Evolutionary conservation across 345 rosid species (phyloP), one percentile per base, ranked within the genome.

Genomic region (Pistacia atlantica): DNA sequence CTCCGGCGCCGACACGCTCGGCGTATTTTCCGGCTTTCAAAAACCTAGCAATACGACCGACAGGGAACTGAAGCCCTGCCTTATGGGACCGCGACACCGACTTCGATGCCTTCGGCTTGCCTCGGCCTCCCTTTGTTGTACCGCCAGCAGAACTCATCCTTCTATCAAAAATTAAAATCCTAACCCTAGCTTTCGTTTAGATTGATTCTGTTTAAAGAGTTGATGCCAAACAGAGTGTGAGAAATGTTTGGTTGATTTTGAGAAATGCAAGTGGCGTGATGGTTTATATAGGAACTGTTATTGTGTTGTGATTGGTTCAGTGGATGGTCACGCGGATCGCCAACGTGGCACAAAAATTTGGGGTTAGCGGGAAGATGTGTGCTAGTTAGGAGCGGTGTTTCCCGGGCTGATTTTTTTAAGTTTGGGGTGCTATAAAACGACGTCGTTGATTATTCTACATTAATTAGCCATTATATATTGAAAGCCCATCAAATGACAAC

Each of bases 51-150:
- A 92, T 90, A 55, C 97, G 86, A 0, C 97, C 97, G 0, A 92
- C 94, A 0, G 97, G 97, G 16, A 92, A 92, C 85, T 92, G 97
- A n/a, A 92, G 79, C 0, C 97, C 97, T 9, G 97, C 97, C 86
- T 92, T 92, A 0, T 78, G 84, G 18, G 97, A 92, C 33, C 97
- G 71, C 5, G 94, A 89, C 7, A 89, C 92, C 8, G 94, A 85
- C 74, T 90, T 90, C 10, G 93, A 65, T 0, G 94, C 42, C 87
- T 90, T 92, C 1, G 89, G 87, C 80, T 89, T 90, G 2, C 97
- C 94, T 51, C 97, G 83, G 0, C 97, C 97, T 35, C 93, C 91
- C 78, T 89, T 90, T 0, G 90, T 79, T 1, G 89, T 79, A 2
- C 84, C 92, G 9, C 80, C 92, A 0, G 83, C 78, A 0, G 92